Base-by-base conservation (phyloP, 305 asterid genomes). In the Vinca major region DNA sequence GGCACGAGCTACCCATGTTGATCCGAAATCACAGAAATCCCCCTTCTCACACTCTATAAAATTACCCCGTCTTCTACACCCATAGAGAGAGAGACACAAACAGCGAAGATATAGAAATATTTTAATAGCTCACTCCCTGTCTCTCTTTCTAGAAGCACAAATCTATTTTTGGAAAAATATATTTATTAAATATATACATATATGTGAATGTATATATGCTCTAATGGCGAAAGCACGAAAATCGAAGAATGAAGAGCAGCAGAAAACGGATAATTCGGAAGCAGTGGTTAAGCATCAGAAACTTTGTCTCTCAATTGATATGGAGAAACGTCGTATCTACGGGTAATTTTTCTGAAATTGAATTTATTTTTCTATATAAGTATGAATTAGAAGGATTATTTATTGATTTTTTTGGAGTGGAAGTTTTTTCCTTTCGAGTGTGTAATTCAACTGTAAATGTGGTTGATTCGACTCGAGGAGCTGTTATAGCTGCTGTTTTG, bases 221-320 rank as follows among this genome's bases (percentile, higher is more conserved):
- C 14, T 33, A 75, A 94, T 94, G 99, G 99, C 99, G 62, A 94
- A 94, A 76, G 86, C 99, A 55, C 87, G 86, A 63, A 94, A 88
- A 81, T 82, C 79, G 39, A 94, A 91, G 79, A 89, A 72, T 49
- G 99, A 94, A 74, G 99, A 94, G 70, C 99, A n/a, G n/a, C n/a
- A 91, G 78, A 86, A 82, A 79, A 87, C 86, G 37, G 93, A 84
- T 72, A 87, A 87, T 78, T 83, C 99, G 6, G 96, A 91, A 69
- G 97, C 98, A 19, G 89, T 94, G 41, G 92, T 91, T 73, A 88
- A 86, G 82, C 98, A 94, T 78, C 99, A 94, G 87, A 94, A 91
- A 86, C 92, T 94, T 52, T 89, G 96, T 70, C 82, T 94, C 26
- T 86, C 97, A 52, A 89, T 94, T 64, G 99, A 94, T 82, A 85